Base-by-base conservation (phyloP, 1,139 yeast species). In the Suhomyces bribrorum region DNA sequence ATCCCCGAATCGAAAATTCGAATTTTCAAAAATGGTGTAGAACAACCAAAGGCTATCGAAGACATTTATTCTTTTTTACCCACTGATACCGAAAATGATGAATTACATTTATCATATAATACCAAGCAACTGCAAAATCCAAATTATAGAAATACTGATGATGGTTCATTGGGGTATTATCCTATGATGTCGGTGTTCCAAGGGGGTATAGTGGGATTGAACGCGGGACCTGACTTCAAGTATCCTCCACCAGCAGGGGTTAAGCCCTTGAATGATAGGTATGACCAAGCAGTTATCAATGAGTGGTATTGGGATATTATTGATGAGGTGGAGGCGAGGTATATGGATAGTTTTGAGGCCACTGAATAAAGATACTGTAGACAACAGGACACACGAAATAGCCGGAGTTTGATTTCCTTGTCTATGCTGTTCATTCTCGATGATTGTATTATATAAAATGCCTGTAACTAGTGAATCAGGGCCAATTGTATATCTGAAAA, bases 141-240 rank as follows among this genome's bases (percentile, higher is more conserved):
- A n/a, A 65, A 64, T 26, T 77, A 73, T 51, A 65, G 67, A 46
- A 68, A 62, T 61, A 75, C 62, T 46, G 90, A 92, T 57, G 97
- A 92, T 56, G 96, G 95, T 1, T 69, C 79, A 32, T 63, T 89
- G 38, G 98, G 97, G 0, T 92, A 94, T 58, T 92, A 81, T 61
- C 98, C 98, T 1, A 87, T 90, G 65, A 70, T 88, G 24, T 86
- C 96, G 39, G 86, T 86, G 25, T 92, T 81, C 56, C 79, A 80
- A 47, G 86, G 86, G 8, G 98, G 97, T 0, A 67, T 77, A 11
- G 96, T 87, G 6, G 66, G 75, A 38, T 60, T 88, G 38, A 81
- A 82, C 48, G 69, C 86, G 11, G 89, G 90, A 0, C 89, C 90
- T 0, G 64, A 76, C n/a, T 79, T 86, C 48, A 66, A 67, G 41